Evolutionary conservation across 805 yeast species (phyloP).

Genomic region (Barnettozyma salicaria): DNA sequence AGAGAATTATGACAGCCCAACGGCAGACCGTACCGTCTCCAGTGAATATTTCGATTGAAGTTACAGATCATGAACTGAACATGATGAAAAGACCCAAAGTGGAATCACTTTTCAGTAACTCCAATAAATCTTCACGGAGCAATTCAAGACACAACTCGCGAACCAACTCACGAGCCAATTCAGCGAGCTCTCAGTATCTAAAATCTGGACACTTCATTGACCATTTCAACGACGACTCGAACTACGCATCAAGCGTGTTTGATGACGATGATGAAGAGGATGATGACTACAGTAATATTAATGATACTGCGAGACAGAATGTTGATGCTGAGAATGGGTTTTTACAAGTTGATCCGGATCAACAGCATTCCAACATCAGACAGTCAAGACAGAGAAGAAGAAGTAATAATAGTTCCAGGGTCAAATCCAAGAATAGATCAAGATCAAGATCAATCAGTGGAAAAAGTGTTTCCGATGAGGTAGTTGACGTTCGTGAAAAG

Average conservation of each 20-base stretch:
- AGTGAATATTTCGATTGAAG: constrained; percentile 27
- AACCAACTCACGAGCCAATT: constrained; percentile 28
- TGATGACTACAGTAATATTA: neutral
- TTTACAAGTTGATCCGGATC: constrained; percentile 9
- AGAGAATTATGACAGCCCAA: constrained; percentile 4
- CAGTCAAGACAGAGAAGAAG: constrained; percentile 30
- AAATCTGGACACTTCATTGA: constrained; percentile 17
- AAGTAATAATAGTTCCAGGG: constrained; percentile 35
- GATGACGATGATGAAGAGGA: constrained; percentile 10
- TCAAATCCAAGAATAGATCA: constrained; percentile 22
- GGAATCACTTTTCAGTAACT: constrained; percentile 41
- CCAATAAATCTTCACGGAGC: constrained; percentile 31
- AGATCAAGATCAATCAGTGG: constrained; percentile 22
- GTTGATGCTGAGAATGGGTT: neutral
- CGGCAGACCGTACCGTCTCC: constrained; percentile 12
- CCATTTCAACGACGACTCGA: neutral
- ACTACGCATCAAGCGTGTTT: constrained; percentile 2
- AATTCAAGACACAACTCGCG: constrained; percentile 32
- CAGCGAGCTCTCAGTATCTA: constrained; percentile 24
- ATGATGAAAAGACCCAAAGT: constrained; percentile 40
- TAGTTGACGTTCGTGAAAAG: constrained; percentile 41
- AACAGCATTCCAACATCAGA: constrained; percentile 18
- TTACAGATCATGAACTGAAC: constrained; percentile 32
- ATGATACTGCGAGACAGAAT: constrained; percentile 1
- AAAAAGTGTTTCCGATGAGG: constrained; percentile 14